Percentiles rank a stretch among this genome's conserved stretches.
phyloP scores from a whole-genome alignment of 805 yeast genomes.

The Ogataea parapolymorpha region DNA sequence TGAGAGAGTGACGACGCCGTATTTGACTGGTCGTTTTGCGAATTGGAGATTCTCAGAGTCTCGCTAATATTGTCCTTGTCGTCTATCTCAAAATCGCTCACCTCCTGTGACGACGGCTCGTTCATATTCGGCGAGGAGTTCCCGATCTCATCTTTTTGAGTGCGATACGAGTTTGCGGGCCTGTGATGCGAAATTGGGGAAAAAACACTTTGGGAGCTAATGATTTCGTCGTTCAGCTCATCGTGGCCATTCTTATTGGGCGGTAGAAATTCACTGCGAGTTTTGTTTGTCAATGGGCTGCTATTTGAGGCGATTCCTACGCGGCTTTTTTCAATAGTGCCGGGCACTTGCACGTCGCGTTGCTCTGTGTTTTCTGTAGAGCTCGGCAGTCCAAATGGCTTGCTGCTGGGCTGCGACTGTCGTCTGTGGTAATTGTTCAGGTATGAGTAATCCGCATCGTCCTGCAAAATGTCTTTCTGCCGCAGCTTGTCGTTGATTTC shows the following conservation, averaged over 20 bases:
- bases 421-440: constrained; percentile 2
- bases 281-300: constrained; percentile 13
- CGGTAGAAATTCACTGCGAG: neutral
- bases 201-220: constrained; percentile 17
- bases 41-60: constrained; percentile 6
- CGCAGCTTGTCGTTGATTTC: constrained; percentile 18
- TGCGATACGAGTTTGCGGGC: neutral
- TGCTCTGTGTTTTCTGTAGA: constrained; percentile 2
- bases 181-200: constrained; percentile 6
- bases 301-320: constrained; percentile 5
- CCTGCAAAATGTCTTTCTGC: constrained; percentile 11
- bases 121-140: constrained; percentile 17
- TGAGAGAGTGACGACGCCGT: neutral
- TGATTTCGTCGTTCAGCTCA: constrained; percentile 17
- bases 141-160: neutral
- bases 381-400: constrained; percentile 1
- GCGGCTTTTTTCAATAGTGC: constrained; percentile 18
- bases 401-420: neutral
- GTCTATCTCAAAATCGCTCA: constrained; percentile 17
- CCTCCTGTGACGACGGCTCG: constrained; percentile 20
- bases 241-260: constrained; percentile 8
- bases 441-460: constrained; percentile 12
- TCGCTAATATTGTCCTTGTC: constrained; percentile 3
- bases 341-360: constrained; percentile 24
- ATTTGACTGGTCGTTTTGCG: constrained; percentile 7